Percentiles rank a stretch among this genome's conserved stretches.
These are phyloP conservation scores for Lentinula aciculospora DNA, from an alignment of 768 basidiomycete genomes.

Conservation along the genomic window DNA sequence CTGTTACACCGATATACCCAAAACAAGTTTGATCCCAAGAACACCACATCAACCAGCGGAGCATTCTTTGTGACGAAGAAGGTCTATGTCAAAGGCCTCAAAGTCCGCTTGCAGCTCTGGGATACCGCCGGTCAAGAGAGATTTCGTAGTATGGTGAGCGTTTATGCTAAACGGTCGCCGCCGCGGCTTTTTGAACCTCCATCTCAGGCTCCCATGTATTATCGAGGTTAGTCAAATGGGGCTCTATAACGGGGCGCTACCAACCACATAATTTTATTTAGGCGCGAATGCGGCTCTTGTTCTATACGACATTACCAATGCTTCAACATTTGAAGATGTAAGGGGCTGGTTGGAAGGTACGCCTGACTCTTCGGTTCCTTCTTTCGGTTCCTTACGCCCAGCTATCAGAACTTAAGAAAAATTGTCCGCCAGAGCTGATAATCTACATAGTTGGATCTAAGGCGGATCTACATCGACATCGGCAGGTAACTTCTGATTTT, in stretches of 20 bases:
- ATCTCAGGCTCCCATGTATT: constrained; percentile 88
- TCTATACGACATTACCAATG: constrained; percentile 93
- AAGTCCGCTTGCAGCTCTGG: constrained; percentile 86
- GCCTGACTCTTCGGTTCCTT: constrained; percentile 15
- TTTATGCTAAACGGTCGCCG: constrained; percentile 5
- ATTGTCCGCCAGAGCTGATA: constrained; percentile 81
- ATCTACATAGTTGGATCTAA: constrained; percentile 96
- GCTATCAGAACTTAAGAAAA: constrained; percentile 76
- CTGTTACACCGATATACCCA: constrained; percentile 88
- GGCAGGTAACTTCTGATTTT: constrained; percentile 76
- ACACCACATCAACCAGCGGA: constrained; percentile 86
- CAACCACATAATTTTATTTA: constrained; percentile 13
- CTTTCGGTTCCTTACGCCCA: constrained; percentile 9
- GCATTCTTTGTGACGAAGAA: constrained; percentile 95
- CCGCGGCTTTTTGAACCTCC: neutral
- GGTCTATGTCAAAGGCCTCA: constrained; percentile 76
- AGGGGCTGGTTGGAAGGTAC: constrained; percentile 87
- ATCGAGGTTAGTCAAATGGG: constrained; percentile 49
- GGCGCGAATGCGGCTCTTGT: constrained; percentile 92
- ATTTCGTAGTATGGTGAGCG: constrained; percentile 73
- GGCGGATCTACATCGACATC: constrained; percentile 66
- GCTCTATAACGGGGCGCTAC: constrained; percentile 7
- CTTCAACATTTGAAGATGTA: constrained; percentile 83
- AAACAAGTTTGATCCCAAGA: constrained; percentile 84
- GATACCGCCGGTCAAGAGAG: constrained; percentile 94